Base-by-base conservation (phyloP, 2,329 filamentous ascomycete genomes). In the Delphinella strobiligena region DNA sequence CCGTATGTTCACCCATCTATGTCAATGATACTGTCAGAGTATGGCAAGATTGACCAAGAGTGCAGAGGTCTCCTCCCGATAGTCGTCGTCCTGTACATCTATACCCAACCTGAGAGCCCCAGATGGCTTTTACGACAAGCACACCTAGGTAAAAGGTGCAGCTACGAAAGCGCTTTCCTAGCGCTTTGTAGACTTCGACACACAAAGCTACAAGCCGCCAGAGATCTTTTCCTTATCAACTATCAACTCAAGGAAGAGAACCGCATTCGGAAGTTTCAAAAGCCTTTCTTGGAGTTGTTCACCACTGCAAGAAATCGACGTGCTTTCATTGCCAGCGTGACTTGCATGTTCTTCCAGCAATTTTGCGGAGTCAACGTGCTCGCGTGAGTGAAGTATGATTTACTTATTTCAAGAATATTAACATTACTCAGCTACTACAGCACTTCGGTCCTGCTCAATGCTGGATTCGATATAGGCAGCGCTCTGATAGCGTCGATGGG, bases 331-430 rank as follows among this genome's bases (percentile, higher is more conserved):
- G 52, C 51, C 12, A 46, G 49, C 3, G 51, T 51, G 42, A 56
- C 51, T 14, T 54, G 56, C 38, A 57, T 58, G 54, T 51, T 58
- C 37, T 64, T 62, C 0, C 75, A 79, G 50, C 75, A 78, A 51
- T 69, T 79, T 61, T 75, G 72, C 43, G 74, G 72, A 27, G 68
- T 52, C 52, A 52, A 43, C 16, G 17, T 18, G 3, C n/a, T 31
- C 11, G 12, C 27, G 5, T n/a, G n/a, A n/a, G n/a, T n/a, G n/a
- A n/a, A n/a, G n/a, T n/a, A n/a, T n/a, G n/a, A n/a, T n/a, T n/a
- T n/a, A n/a, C n/a, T n/a, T n/a, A n/a, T n/a, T n/a, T n/a, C n/a
- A n/a, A n/a, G n/a, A n/a, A 8, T 7, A 7, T 15, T n/a, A n/a
- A n/a, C n/a, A n/a, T n/a, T n/a, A n/a, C n/a, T n/a, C n/a, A n/a